A percentile compares a stretch with the other conserved stretches of the same genome.
These are phyloP conservation scores for Pyricularia pennisetigena DNA, from an alignment of 2,329 filamentous ascomycete genomes.

Conservation along the genomic window DNA sequence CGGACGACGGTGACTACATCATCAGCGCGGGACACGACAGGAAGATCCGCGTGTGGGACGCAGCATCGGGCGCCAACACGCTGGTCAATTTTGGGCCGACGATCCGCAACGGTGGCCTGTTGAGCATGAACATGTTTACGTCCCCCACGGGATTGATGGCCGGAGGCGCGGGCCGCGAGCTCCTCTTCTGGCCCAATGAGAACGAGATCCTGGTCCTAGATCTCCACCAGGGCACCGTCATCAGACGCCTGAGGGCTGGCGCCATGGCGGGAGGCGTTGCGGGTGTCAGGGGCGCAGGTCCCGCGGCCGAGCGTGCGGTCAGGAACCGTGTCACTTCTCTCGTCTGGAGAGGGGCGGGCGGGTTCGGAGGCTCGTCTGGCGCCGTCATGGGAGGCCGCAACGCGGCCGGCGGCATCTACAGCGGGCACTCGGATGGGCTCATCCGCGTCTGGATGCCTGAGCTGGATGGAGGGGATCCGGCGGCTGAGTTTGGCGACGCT, in stretches of 20 bases:
- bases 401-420: constrained; percentile 55
- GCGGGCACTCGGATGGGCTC: constrained; percentile 73
- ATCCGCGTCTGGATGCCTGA: constrained; percentile 70
- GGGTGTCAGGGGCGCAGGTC: constrained; percentile 8
- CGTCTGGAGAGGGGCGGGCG: constrained; percentile 58
- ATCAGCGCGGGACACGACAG: constrained; percentile 77
- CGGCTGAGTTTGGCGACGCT: constrained; percentile 32
- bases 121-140: constrained; percentile 48
- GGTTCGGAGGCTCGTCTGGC: constrained; percentile 45
- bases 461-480: constrained; percentile 27
- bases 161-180: constrained; percentile 41
- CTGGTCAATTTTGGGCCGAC: constrained; percentile 79
- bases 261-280: not conserved
- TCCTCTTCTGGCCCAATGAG: constrained; percentile 75
- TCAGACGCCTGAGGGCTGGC: constrained; percentile 61
- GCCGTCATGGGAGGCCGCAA: constrained; percentile 50
- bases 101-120: constrained; percentile 62
- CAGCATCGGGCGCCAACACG: constrained; percentile 71
- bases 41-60: constrained; percentile 80
- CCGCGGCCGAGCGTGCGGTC: constrained; percentile 45
- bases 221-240: constrained; percentile 63
- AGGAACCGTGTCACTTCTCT: constrained; percentile 64
- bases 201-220: constrained; percentile 73
- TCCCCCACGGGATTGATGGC: constrained; percentile 48
- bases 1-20: constrained; percentile 65